These are phyloP conservation scores for Adansonia digitata DNA, from an alignment of 345 rosid genomes.

Conservation along the genomic window DNA sequence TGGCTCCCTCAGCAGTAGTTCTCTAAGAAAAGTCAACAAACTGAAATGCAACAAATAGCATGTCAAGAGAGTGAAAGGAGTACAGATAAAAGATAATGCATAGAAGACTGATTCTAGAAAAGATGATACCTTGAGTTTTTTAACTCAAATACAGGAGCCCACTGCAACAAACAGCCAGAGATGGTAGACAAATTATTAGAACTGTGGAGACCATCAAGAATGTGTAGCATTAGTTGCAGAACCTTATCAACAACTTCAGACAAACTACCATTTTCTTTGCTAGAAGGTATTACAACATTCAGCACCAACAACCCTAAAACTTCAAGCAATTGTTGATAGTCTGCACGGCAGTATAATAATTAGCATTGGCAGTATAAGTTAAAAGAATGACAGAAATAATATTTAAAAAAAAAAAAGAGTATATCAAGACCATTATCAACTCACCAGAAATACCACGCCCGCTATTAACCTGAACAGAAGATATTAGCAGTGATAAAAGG, in stretches of 20 bases:
- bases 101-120: slow-evolving; percentile 4
- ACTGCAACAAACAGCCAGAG: slow-evolving; percentile 36
- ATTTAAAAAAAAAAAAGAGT: slow-evolving; percentile 10
- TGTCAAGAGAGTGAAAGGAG: slow-evolving; percentile 16
- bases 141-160: slow-evolving; percentile 68
- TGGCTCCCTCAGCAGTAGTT: slow-evolving; percentile 50
- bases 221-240: slow-evolving; percentile 56
- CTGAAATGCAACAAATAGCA: slow-evolving; percentile 40
- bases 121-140: slow-evolving; percentile 51
- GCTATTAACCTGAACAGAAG: slow-evolving; percentile 42
- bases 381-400: not conserved
- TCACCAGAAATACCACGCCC: slow-evolving; percentile 52
- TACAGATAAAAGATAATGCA: not conserved
- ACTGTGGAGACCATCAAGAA: slow-evolving; percentile 44
- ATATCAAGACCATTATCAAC: slow-evolving; percentile 14
- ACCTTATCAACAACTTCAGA: slow-evolving; percentile 51
- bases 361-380: not conserved
- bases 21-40: slow-evolving; percentile 54
- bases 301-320: slow-evolving; percentile 37
- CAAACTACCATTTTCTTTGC: slow-evolving; percentile 34
- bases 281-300: slow-evolving; percentile 35
- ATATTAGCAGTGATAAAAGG: slow-evolving; percentile 49
- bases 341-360: slow-evolving; percentile 34
- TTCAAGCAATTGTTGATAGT: slow-evolving; percentile 48
- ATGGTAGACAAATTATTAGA: slow-evolving; percentile 35